Evolutionary conservation across 441 rosid species (phyloP).

Genomic region (Mallotus repandus): DNA sequence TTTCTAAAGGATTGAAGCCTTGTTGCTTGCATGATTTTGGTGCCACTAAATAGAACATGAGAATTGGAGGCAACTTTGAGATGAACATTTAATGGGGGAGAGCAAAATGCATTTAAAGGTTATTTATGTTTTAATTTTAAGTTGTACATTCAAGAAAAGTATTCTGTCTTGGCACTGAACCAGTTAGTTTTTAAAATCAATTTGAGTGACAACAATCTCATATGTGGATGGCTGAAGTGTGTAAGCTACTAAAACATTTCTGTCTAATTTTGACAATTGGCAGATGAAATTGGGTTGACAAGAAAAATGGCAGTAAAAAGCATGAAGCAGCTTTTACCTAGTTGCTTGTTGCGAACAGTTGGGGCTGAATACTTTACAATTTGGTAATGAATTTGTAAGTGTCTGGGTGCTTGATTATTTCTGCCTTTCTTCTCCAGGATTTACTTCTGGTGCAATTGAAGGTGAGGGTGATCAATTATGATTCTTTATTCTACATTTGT

Average conservation of each 20-base stretch:
- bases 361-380: neutral
- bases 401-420: neutral
- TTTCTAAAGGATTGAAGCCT: conserved; percentile 30
- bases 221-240: neutral
- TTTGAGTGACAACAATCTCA: neutral
- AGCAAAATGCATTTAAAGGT: neutral
- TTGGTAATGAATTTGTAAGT: neutral
- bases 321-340: neutral
- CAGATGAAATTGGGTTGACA: neutral
- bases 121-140: neutral
- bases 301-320: neutral
- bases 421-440: neutral
- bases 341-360: neutral
- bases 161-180: neutral
- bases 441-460: neutral
- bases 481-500: neutral
- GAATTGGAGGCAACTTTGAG: neutral
- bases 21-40: neutral
- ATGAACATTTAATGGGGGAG: neutral
- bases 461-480: neutral
- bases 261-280: neutral
- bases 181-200: neutral
- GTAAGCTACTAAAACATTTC: neutral
- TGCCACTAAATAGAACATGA: neutral
- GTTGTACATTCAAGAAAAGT: neutral